Percentiles rank a stretch among this genome's conserved stretches.
Evolutionary conservation across 1,139 yeast genomes (phyloP).

Genomic region (Blastobotrys capitulatus): DNA sequence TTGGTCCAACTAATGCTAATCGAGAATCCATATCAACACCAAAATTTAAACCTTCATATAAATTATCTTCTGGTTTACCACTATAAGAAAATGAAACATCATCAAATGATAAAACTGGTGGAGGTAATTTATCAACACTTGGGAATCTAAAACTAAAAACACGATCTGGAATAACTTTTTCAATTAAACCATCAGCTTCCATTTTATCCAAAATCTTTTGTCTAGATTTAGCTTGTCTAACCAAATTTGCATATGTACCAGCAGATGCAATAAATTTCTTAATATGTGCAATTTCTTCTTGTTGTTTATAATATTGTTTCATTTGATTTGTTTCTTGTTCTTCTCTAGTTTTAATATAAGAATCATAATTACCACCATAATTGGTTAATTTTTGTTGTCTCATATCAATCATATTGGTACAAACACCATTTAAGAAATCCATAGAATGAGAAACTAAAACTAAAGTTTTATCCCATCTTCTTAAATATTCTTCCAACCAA

Average conservation of each 20-base stretch:
- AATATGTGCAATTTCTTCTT: constrained; percentile 97
- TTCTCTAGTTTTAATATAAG: constrained; percentile 87
- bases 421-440: constrained; percentile 98
- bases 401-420: constrained; percentile 98
- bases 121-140: constrained; percentile 94
- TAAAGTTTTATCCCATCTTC: constrained; percentile 87
- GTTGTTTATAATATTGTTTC: constrained; percentile 96
- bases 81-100: constrained; percentile 89
- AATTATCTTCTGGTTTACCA: constrained; percentile 80
- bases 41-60: constrained; percentile 85
- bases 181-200: constrained; percentile 99
- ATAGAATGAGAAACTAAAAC: constrained; percentile 96
- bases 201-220: constrained; percentile 98
- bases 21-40: constrained; percentile 99
- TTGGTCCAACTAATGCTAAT: constrained; percentile 97
- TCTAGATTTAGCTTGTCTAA: constrained; percentile 97
- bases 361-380: constrained; percentile 98
- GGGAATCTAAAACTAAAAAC: constrained; percentile 94
- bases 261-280: constrained; percentile 99
- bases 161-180: constrained; percentile 87
- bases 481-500: constrained; percentile 97
- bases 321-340: constrained; percentile 96
- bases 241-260: constrained; percentile 99
- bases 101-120: constrained; percentile 97
- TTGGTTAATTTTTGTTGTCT: constrained; percentile 63